A percentile compares a stretch with the other conserved stretches of the same genome.
Evolutionary conservation across 169 alveolate genomes (phyloP).

Genomic region (Theileria luwenshuni): DNA sequence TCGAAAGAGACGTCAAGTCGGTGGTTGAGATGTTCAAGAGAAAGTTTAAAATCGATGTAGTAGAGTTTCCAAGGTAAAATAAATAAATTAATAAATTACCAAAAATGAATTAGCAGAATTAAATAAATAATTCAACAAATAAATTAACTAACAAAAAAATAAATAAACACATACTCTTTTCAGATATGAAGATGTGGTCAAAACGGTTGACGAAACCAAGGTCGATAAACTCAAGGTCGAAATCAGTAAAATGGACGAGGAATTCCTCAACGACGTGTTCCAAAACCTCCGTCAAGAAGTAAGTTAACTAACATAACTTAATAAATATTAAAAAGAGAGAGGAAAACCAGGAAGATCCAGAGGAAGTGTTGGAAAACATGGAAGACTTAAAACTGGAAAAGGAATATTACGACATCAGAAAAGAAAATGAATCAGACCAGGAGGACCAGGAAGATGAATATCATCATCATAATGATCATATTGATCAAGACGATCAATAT

Average conservation of each 20-base stretch:
- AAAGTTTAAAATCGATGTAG: slow-evolving; percentile 88
- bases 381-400: slow-evolving; percentile 26
- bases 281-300: slow-evolving; percentile 66
- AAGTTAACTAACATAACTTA: background rate
- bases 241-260: slow-evolving; percentile 56
- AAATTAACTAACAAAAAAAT: too few species aligned
- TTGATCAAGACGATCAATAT: background rate
- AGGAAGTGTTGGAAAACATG: slow-evolving; percentile 5
- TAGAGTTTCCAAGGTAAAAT: slow-evolving; percentile 84
- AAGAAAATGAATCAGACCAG: background rate
- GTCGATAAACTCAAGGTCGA: slow-evolving; percentile 51
- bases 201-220: slow-evolving; percentile 18
- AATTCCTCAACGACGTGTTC: slow-evolving; percentile 40
- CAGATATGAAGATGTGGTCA: slow-evolving; percentile 61
- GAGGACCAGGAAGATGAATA: slow-evolving; percentile 22
- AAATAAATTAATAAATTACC: too few species aligned
- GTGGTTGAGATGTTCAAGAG: slow-evolving; percentile 87
- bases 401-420: slow-evolving; percentile 23
- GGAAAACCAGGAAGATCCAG: slow-evolving; percentile 18
- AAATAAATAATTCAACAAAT: too few species aligned
- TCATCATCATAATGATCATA: slow-evolving; percentile 1
- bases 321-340: slow-evolving; percentile 35
- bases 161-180: background rate
- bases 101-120: slow-evolving; percentile 14
- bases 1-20: slow-evolving; percentile 93